Conservation (phyloP, 768 basidiomycete genomes). For the Boletus coccyginus region DNA sequence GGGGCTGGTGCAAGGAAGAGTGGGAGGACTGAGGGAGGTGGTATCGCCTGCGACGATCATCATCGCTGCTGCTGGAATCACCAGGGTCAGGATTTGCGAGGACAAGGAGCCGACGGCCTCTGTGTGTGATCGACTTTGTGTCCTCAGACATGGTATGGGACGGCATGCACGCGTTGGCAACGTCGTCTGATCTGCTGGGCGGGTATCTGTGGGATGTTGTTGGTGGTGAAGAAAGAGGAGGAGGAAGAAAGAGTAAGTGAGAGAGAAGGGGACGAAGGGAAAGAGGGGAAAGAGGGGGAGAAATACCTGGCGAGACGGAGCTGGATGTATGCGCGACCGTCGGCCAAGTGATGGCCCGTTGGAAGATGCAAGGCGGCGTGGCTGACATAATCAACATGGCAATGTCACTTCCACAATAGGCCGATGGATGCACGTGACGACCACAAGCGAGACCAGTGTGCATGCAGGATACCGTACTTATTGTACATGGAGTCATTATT, state of each 20-base stretch:
- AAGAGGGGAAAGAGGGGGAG: not conserved
- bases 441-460: not conserved
- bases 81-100: slow-evolving; percentile 63
- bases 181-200: slow-evolving; percentile 22
- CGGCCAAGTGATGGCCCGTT: slow-evolving; percentile 29
- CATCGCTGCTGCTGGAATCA: slow-evolving; percentile 39
- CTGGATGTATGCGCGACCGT: slow-evolving; percentile 28
- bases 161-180: slow-evolving; percentile 31
- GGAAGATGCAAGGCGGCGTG: slow-evolving; percentile 18
- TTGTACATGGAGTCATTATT: slow-evolving; percentile 7
- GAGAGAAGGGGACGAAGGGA: not conserved
- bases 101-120: slow-evolving; percentile 44
- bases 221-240: not conserved
- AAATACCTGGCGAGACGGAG: slow-evolving; percentile 20
- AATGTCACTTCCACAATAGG: slow-evolving; percentile 13
- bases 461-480: not conserved
- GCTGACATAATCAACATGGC: slow-evolving; percentile 32
- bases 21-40: slow-evolving; percentile 23
- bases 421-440: slow-evolving; percentile 13
- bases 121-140: slow-evolving; percentile 37
- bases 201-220: slow-evolving; percentile 1
- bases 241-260: not conserved
- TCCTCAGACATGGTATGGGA: slow-evolving; percentile 59
- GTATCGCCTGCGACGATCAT: slow-evolving; percentile 27
- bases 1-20: slow-evolving; percentile 22